Conservation (phyloP, 805 yeast genomes). For the Wickerhamomyces bisporus region DNA sequence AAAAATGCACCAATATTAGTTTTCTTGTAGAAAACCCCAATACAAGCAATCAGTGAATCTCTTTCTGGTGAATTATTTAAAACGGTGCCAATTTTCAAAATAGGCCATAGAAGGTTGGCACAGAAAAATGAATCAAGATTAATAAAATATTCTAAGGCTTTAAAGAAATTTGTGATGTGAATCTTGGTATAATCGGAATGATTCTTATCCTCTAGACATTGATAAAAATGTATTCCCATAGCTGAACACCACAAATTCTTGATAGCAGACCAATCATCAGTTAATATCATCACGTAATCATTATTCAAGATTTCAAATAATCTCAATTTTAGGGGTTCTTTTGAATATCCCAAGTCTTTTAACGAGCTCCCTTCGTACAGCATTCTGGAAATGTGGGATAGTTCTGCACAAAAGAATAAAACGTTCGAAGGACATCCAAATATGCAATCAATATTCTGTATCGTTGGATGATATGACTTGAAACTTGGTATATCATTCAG, state of each 20-base stretch:
- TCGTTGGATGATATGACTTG: conserved; percentile 8
- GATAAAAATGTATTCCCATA: not conserved
- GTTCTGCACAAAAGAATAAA: conserved; percentile 9
- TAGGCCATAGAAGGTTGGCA: not conserved
- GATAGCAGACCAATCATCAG: conserved; percentile 1
- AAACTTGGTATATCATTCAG: not conserved
- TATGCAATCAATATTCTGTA: conserved; percentile 9
- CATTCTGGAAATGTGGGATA: conserved; percentile 1
- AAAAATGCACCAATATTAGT: not conserved
- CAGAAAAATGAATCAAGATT: conserved; percentile 2
- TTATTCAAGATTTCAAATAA: conserved; percentile 3
- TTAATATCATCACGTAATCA: not conserved
- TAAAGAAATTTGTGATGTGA: conserved; percentile 3
- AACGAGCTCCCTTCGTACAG: conserved; percentile 1
- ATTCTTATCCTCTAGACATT: conserved; percentile 1
- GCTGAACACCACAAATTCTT: not conserved
- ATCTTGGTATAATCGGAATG: conserved; percentile 3
- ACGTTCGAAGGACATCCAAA: conserved; percentile 11
- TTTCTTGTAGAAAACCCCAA: not conserved
- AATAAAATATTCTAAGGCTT: conserved; percentile 2
- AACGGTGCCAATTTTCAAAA: conserved; percentile 1
- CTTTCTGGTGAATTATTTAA: not conserved
- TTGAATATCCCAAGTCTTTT: conserved; percentile 1
- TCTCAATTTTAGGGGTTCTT: not conserved
- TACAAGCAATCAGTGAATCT: not conserved